Evolutionary conservation across 2,329 filamentous ascomycete species (phyloP).

Genomic region (Cercospora sp.): DNA sequence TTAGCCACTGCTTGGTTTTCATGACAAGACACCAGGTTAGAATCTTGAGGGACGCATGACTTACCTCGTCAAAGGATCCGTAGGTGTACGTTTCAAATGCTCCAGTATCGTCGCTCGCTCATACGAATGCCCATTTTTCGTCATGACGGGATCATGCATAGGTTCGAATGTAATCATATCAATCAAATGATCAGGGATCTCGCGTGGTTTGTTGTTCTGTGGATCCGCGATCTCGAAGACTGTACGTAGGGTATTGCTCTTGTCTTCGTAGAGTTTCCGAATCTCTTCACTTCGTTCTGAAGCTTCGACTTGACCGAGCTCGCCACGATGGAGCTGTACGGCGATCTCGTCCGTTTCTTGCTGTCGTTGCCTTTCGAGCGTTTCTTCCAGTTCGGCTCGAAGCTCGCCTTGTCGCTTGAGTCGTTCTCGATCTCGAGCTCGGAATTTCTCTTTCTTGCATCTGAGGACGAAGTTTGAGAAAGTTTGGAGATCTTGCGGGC

Average conservation of each 20-base stretch:
- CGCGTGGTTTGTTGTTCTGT: slow-evolving; percentile 47
- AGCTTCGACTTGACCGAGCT: slow-evolving; percentile 48
- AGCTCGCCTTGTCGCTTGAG: slow-evolving; percentile 58
- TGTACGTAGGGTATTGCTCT: slow-evolving; percentile 46
- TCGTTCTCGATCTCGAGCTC: slow-evolving; percentile 66
- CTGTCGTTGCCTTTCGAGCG: slow-evolving; percentile 54
- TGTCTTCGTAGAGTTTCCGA: slow-evolving; percentile 40
- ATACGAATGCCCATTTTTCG: slow-evolving; percentile 85
- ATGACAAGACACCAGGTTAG: too few species aligned
- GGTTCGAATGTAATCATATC: slow-evolving; percentile 57
- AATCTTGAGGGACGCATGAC: too few species aligned
- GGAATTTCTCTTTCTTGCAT: slow-evolving; percentile 86
- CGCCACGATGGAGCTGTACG: slow-evolving; percentile 34
- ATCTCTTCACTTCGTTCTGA: slow-evolving; percentile 53
- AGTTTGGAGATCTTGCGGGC: slow-evolving; percentile 36
- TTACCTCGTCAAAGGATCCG: slow-evolving; percentile 76
- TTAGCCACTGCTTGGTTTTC: too few species aligned
- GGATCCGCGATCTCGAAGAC: slow-evolving; percentile 52
- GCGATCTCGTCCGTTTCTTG: slow-evolving; percentile 42
- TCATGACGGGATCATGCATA: slow-evolving; percentile 53
- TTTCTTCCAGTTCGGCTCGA: slow-evolving; percentile 58
- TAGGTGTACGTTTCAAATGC: slow-evolving; percentile 72
- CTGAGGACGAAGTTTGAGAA: slow-evolving; percentile 71
- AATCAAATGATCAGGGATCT: slow-evolving; percentile 73
- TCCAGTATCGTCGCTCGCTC: slow-evolving; percentile 83